phyloP scores from a whole-genome alignment of 2,329 filamentous ascomycete species.

The Ceratocystis eucalypticola region DNA sequence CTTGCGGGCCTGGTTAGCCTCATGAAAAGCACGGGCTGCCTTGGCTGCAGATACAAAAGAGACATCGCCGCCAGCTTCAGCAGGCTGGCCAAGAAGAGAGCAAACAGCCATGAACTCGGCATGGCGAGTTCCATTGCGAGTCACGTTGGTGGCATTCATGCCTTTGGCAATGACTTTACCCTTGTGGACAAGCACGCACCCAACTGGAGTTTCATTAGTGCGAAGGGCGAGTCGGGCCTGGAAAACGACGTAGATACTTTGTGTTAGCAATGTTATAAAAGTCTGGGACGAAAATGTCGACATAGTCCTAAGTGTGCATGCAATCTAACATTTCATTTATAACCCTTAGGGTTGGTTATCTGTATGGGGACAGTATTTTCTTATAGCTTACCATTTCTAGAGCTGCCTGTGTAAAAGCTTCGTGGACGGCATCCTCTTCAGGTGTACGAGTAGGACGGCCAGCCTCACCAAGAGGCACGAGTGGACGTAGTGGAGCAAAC shows the following conservation, averaged over 20 bases:
- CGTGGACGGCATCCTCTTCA: constrained; percentile 33
- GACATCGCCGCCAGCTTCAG: constrained; percentile 10
- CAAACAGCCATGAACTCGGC: constrained; percentile 84
- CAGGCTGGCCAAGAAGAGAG: constrained; percentile 34
- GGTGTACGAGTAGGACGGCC: constrained; percentile 18
- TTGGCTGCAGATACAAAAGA: constrained; percentile 19
- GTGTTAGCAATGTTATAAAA: too few relatives aligned
- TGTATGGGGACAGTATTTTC: neutral
- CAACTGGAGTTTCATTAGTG: constrained; percentile 88
- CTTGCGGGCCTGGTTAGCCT: constrained; percentile 22
- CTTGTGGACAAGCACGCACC: constrained; percentile 79
- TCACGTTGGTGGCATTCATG: constrained; percentile 95
- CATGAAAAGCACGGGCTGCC: constrained; percentile 20
- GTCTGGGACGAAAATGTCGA: too few relatives aligned
- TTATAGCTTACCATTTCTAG: constrained; percentile 58
- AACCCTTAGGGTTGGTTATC: neutral
- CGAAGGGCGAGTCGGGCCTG: constrained; percentile 74
- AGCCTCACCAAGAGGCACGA: constrained; percentile 19
- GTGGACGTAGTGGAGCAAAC: constrained; percentile 17
- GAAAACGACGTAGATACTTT: neutral
- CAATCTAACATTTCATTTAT: neutral
- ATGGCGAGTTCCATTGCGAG: constrained; percentile 81
- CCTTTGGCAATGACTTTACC: constrained; percentile 70
- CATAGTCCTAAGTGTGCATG: too few relatives aligned
- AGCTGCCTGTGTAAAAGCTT: constrained; percentile 68